Evolutionary conservation across 2,329 filamentous ascomycete species (phyloP), one percentile per base, ranked within the genome.

Genomic region (Diaporthe citrichinensis): DNA sequence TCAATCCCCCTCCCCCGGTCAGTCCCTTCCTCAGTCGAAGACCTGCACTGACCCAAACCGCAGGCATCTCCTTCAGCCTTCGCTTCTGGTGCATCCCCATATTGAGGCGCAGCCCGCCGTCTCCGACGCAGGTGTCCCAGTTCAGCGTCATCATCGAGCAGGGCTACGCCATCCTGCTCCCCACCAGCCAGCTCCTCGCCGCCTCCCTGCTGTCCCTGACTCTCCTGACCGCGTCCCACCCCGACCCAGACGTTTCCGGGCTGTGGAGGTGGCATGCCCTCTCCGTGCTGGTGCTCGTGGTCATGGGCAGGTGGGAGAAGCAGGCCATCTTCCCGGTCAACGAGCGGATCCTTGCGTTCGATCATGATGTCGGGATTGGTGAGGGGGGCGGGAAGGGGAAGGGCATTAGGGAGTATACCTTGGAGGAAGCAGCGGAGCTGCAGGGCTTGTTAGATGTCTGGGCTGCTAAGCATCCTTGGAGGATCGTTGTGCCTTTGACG

Each of bases 21-120:
- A 17, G 9, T 17, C 46, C 23, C 41, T 39, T 9, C 14, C 23
- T 31, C 23, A 34, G 6, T 20, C 28, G n/a, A 9, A 7, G 6
- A 67, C 20, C 31, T n/a, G 6, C 14, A 44, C 39, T 62, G n/a
- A 53, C 62, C 28, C 28, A 68, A 25, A 14, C 14, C 46, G 23
- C 46, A 68, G 62, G 62, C 31, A 53, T 68, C 31, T 51, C 62
- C 20, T 68, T 68, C 31, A 53, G 44, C 31, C 31, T 68, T 6
- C 31, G 62, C 62, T 68, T 53, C 62, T 68, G 62, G 62, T 68
- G 44, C 46, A 68, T 68, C 15, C 62, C 62, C 12, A 68, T 68
- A 3, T 12, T 68, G 6, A 23, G 62, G 14, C 62, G 62, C 28
- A 39, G 62, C 31, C 46, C 46, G 10, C 62, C 46, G 8, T 68